Evolutionary conservation across 495 filamentous ascomycete species (phyloP), one percentile per base, ranked within the genome.

Genomic region (Neohortaea acidophila): DNA sequence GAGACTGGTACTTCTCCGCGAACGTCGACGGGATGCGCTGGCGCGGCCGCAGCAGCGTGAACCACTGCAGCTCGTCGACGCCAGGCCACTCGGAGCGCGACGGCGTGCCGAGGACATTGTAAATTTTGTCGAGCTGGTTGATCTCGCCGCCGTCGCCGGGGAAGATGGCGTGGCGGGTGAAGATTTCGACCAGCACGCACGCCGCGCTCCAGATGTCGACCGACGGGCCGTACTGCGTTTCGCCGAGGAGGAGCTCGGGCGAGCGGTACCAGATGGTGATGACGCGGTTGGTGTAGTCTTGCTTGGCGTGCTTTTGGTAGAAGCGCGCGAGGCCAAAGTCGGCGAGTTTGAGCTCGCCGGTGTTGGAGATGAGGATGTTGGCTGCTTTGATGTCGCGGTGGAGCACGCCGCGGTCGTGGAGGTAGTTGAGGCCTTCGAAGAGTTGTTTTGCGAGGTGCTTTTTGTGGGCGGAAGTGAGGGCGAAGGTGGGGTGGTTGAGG

Each of bases 141-240:
- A 94, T 83, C 59, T 99, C 91, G 12, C 76, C 77, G 10, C 86
- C 85, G 55, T 94, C 85, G 9, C 91, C 91, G 2, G 87, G 84
- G 54, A 96, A 99, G 34, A 94, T 87, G 24, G 91, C 87, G 46
- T 84, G 82, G 38, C 80, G 76, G 2, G 86, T 93, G 58, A 96
- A 96, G 48, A 99, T 92, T 51, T 99, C 89, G 35, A 94, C 74
- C 57, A 94, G 77, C 4, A 99, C 89, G 57, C 89, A 96, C 7
- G 87, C 91, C 12, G 89, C 89, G 55, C 81, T 89, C 89, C 89
- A 99, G 39, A 99, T 84, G 51, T 99, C 89, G 3, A 96, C 91
- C 2, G 83, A 84, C 0, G 84, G 81, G 9, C 86, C 85, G 54
- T 99, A 99, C 44, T 81, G 75, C 3, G 89, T 96, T 52, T 94